These are phyloP conservation scores for Raphanus raphanistrum DNA, from an alignment of 345 rosid species.

Conservation along the genomic window DNA sequence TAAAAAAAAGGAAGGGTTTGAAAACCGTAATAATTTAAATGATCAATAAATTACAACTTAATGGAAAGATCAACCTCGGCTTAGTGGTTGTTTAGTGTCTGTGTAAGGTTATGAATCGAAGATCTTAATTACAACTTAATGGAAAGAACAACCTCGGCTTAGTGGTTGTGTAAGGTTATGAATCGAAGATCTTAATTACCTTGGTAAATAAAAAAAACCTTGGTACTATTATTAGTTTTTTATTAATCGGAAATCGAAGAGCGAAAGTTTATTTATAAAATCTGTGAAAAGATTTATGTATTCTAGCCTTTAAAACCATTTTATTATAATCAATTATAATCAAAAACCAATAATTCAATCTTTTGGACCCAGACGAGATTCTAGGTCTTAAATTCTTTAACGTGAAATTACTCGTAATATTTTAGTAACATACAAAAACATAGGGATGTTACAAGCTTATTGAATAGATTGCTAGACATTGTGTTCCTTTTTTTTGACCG, in stretches of 20 bases:
- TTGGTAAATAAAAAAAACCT: neutral
- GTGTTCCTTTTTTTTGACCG: neutral
- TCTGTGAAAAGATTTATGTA: neutral
- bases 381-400: neutral
- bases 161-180: no score
- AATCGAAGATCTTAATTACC: no score
- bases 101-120: no score
- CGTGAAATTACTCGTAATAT: neutral
- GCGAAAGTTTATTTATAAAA: neutral
- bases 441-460: slow-evolving; percentile 17
- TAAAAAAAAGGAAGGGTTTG: no score
- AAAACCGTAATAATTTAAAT: no score
- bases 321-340: no score
- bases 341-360: neutral
- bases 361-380: neutral
- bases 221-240: neutral
- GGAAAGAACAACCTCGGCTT: neutral
- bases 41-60: neutral
- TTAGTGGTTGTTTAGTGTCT: no score
- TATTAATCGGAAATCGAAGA: no score
- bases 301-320: no score
- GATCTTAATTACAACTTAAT: neutral
- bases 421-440: neutral
- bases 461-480: slow-evolving; percentile 23
- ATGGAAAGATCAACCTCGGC: no score